A percentile compares a stretch with the other conserved stretches of the same genome.
These are phyloP conservation scores for Angomonas desouzai DNA, from an alignment of 208 protist genomes.

Conservation along the genomic window DNA sequence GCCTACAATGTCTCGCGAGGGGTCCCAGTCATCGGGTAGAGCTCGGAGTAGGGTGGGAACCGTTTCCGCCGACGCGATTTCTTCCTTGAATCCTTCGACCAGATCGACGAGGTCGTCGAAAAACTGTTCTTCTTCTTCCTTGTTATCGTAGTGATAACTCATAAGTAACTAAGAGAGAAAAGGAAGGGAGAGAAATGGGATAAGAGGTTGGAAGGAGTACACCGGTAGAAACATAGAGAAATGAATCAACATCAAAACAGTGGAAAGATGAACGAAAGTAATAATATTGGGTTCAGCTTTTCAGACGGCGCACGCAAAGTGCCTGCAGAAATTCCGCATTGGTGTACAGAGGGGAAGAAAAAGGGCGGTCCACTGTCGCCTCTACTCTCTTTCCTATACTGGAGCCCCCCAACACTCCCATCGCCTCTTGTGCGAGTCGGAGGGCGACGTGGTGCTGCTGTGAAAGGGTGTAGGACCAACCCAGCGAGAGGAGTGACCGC, in stretches of 20 bases:
- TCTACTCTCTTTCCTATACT: too few species aligned
- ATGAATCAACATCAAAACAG: slow-evolving; percentile 13
- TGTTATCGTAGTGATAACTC: background rate
- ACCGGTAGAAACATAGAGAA: too few species aligned
- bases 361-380: too few species aligned
- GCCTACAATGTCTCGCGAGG: background rate
- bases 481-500: background rate
- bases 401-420: too few species aligned
- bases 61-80: background rate
- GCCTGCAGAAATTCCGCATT: background rate
- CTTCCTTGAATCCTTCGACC: background rate
- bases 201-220: background rate
- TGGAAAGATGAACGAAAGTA: too few species aligned
- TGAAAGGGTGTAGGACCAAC: background rate
- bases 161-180: slow-evolving; percentile 5
- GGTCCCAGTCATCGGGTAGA: slow-evolving; percentile 3
- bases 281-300: too few species aligned
- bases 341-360: background rate
- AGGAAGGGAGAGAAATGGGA: slow-evolving; percentile 17
- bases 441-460: background rate
- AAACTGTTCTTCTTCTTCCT: background rate
- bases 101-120: background rate
- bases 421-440: background rate
- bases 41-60: background rate
- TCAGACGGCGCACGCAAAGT: background rate